Conservation (phyloP, 345 rosid species). For the Euclidium syriacum region DNA sequence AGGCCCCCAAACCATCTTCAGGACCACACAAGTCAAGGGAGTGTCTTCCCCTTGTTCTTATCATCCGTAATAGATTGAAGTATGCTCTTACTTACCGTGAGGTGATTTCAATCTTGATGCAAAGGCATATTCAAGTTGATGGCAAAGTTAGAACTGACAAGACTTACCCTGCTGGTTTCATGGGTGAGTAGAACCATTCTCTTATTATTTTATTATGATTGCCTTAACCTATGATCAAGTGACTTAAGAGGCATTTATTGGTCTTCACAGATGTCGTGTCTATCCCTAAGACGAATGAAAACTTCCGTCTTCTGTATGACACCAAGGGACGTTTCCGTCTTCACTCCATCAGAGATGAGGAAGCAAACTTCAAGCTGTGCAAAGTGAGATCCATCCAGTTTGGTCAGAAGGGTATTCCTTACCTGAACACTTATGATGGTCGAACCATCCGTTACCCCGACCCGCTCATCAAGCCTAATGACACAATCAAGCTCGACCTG, state of each 20-base stretch:
- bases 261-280: slow-evolving; percentile 64
- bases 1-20: slow-evolving; percentile 84
- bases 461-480: slow-evolving; percentile 57
- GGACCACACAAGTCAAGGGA: slow-evolving; percentile 86
- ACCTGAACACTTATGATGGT: slow-evolving; percentile 58
- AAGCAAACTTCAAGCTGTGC: slow-evolving; percentile 66
- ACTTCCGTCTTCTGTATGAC: slow-evolving; percentile 74
- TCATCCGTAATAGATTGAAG: slow-evolving; percentile 53
- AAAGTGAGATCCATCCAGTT: slow-evolving; percentile 49
- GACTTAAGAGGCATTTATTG: neutral
- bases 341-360: slow-evolving; percentile 69
- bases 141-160: slow-evolving; percentile 77
- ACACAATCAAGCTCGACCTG: slow-evolving; percentile 57
- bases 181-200: slow-evolving; percentile 43
- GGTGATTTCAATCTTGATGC: slow-evolving; percentile 70
- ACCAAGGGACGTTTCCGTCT: slow-evolving; percentile 88
- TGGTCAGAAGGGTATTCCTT: slow-evolving; percentile 57
- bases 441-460: slow-evolving; percentile 64
- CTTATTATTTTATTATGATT: neutral
- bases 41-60: slow-evolving; percentile 54
- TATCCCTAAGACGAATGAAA: slow-evolving; percentile 70
- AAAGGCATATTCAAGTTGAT: slow-evolving; percentile 70
- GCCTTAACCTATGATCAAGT: neutral
- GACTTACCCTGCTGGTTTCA: slow-evolving; percentile 83
- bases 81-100: slow-evolving; percentile 61